A percentile compares a stretch with the other conserved stretches of the same genome.
Evolutionary conservation across 495 filamentous ascomycete genomes (phyloP).

Genomic region (Lasiosphaeria ovina): DNA sequence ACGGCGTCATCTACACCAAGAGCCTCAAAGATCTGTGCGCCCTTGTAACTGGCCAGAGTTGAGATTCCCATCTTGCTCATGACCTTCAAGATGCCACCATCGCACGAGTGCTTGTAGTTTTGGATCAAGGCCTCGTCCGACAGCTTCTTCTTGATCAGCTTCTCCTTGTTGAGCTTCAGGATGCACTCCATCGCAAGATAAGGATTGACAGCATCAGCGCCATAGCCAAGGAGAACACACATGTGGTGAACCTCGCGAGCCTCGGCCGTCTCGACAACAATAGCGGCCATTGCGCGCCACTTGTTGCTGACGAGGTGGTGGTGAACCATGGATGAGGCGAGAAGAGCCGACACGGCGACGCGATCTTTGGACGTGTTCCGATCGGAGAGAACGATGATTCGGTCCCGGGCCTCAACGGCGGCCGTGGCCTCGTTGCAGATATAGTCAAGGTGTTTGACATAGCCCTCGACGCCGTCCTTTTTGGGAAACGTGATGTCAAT

Average conservation of each 20-base stretch:
- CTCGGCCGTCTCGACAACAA: slow-evolving; percentile 93
- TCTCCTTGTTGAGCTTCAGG: slow-evolving; percentile 96
- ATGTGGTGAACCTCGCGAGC: slow-evolving; percentile 98
- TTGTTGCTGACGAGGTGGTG: slow-evolving; percentile 97
- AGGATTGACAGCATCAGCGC: slow-evolving; percentile 93
- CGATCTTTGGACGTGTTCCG: slow-evolving; percentile 80
- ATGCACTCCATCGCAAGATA: slow-evolving; percentile 98
- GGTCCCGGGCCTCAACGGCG: slow-evolving; percentile 80
- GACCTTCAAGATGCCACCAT: slow-evolving; percentile 97
- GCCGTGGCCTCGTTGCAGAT: slow-evolving; percentile 87
- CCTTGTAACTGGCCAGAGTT: slow-evolving; percentile 96
- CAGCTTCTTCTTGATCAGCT: slow-evolving; percentile 86
- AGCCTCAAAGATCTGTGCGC: slow-evolving; percentile 99
- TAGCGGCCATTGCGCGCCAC: slow-evolving; percentile 85
- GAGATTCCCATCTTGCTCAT: slow-evolving; percentile 99
- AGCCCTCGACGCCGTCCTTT: slow-evolving; percentile 77
- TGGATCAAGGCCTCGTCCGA: slow-evolving; percentile 80
- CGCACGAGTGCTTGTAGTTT: slow-evolving; percentile 98
- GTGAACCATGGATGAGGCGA: slow-evolving; percentile 94
- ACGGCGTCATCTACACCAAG: slow-evolving; percentile 93
- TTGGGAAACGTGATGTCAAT: slow-evolving; percentile 98
- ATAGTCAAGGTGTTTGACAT: slow-evolving; percentile 82
- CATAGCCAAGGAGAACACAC: slow-evolving; percentile 95
- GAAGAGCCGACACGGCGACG: slow-evolving; percentile 81
- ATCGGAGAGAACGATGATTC: slow-evolving; percentile 88